These are phyloP conservation scores for Tephrocybe sp. DNA, from an alignment of 768 basidiomycete species.

Conservation along the genomic window DNA sequence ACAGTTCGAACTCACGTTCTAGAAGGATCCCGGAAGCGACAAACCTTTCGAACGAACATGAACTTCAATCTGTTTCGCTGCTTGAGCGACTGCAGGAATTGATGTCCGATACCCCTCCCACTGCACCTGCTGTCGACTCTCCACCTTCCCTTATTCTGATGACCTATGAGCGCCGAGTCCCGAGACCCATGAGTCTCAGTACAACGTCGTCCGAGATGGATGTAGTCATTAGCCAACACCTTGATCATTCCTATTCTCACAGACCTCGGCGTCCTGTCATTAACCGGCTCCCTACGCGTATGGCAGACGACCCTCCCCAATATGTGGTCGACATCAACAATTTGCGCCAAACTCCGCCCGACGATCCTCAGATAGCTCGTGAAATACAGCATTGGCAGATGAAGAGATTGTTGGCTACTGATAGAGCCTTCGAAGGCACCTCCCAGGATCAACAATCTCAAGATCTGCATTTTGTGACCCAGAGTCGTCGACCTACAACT, in stretches of 20 bases:
- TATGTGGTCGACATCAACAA: not conserved
- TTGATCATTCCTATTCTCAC: not conserved
- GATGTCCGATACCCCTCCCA: too few species aligned
- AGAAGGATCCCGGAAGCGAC: too few species aligned
- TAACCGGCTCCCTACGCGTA: not conserved
- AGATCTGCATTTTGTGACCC: not conserved
- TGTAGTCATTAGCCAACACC: not conserved
- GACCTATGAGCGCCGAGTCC: not conserved
- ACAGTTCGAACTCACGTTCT: too few species aligned
- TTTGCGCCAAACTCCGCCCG: not conserved
- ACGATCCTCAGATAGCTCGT: not conserved
- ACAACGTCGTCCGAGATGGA: not conserved
- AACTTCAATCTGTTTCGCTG: too few species aligned
- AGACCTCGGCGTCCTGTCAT: not conserved
- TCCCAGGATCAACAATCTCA: not conserved
- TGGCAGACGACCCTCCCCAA: not conserved
- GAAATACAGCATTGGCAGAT: not conserved
- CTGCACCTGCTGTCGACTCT: too few species aligned
- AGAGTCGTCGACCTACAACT: not conserved
- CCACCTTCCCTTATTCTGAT: too few species aligned
- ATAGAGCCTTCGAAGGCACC: not conserved
- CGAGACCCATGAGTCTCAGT: not conserved
- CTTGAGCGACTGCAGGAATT: too few species aligned
- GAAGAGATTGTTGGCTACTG: not conserved
- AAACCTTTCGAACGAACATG: too few species aligned